Evolutionary conservation across 2,329 filamentous ascomycete genomes (phyloP).

Genomic region (Daldinia sp.): DNA sequence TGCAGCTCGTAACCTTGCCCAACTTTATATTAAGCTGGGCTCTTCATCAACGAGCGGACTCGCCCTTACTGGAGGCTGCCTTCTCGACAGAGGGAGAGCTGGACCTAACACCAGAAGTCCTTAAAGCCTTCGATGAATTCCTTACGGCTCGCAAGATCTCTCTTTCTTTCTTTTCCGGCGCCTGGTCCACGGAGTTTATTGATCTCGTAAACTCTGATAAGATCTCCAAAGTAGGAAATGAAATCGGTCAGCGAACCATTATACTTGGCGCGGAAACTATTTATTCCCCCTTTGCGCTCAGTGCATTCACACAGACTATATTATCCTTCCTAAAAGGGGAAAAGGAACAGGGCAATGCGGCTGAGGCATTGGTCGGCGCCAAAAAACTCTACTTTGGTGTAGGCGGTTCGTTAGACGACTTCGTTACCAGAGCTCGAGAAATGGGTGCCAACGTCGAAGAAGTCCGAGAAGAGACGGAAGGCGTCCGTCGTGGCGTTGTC

Average conservation of each 20-base stretch:
- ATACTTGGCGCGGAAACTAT: slow-evolving; percentile 83
- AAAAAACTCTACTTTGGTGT: slow-evolving; percentile 88
- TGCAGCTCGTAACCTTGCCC: slow-evolving; percentile 80
- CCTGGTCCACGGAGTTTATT: slow-evolving; percentile 74
- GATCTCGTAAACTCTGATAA: slow-evolving; percentile 56
- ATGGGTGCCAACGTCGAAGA: slow-evolving; percentile 59
- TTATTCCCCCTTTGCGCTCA: slow-evolving; percentile 77
- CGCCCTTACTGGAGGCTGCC: slow-evolving; percentile 53
- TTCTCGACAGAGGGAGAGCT: slow-evolving; percentile 62
- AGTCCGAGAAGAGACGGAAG: slow-evolving; percentile 66
- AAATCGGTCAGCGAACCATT: slow-evolving; percentile 55
- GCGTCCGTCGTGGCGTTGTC: slow-evolving; percentile 69
- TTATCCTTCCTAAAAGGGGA: slow-evolving; percentile 57
- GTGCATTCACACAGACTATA: slow-evolving; percentile 73
- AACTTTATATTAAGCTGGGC: slow-evolving; percentile 79
- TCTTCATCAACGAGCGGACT: slow-evolving; percentile 53
- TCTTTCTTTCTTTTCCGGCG: slow-evolving; percentile 76
- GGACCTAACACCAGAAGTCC: slow-evolving; percentile 66
- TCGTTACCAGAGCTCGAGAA: slow-evolving; percentile 62
- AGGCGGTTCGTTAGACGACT: slow-evolving; percentile 81
- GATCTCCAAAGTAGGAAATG: slow-evolving; percentile 14
- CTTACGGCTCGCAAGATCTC: slow-evolving; percentile 61
- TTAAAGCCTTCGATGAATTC: slow-evolving; percentile 64
- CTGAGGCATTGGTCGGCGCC: slow-evolving; percentile 73
- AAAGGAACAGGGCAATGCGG: slow-evolving; percentile 51